phyloP scores from a whole-genome alignment of 345 rosid species.

The Acer negundo region DNA sequence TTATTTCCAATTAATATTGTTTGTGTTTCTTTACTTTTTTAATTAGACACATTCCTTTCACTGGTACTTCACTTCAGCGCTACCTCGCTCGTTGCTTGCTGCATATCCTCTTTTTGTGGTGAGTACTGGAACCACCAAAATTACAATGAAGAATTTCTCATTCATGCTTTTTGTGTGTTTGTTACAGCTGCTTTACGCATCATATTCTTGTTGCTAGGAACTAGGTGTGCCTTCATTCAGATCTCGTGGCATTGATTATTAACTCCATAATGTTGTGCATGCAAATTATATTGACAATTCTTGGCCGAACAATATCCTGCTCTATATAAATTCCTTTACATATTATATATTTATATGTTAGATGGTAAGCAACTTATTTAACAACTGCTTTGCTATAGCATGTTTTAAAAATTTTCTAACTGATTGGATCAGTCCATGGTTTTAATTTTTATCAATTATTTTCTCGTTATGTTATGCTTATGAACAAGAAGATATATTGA shows the following conservation, averaged over 20 bases:
- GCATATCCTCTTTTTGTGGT: constrained; percentile 94
- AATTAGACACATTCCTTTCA: constrained; percentile 76
- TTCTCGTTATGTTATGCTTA: background rate
- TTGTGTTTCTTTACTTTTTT: constrained; percentile 41
- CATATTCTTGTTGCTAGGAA: constrained; percentile 9
- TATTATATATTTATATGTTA: background rate
- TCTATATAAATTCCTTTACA: background rate
- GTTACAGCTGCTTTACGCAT: background rate
- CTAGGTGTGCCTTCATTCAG: constrained; percentile 1
- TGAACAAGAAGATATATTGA: background rate
- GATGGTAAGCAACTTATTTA: background rate
- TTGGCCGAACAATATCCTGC: background rate
- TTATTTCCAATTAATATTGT: background rate
- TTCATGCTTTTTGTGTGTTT: background rate
- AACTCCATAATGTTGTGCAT: background rate
- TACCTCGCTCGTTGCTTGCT: constrained; percentile 77
- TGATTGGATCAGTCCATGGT: background rate
- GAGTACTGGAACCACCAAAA: constrained; percentile 33
- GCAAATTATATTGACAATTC: background rate
- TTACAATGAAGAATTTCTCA: background rate
- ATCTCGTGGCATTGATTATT: background rate
- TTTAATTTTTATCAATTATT: constrained; percentile 1
- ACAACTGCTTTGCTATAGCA: background rate
- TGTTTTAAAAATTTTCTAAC: background rate
- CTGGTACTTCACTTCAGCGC: constrained; percentile 99